Evolutionary conservation across 352 stramenopile species (phyloP), one percentile per base, ranked within the genome.

Genomic region (Phytophthora pinifolia): DNA sequence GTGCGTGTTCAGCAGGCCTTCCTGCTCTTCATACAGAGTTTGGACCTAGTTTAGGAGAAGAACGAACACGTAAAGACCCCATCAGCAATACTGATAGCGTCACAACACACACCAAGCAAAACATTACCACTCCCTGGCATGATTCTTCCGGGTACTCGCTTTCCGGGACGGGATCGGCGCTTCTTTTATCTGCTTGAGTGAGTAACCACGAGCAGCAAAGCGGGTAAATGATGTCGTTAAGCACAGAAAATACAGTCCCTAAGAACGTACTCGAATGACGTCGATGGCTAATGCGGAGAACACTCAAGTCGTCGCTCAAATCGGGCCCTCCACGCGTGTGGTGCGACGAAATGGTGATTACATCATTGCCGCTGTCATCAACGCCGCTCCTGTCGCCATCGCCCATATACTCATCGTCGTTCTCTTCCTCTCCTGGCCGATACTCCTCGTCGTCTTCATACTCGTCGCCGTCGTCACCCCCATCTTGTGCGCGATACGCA

Each of bases 11-110:
- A 99, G 69, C 30, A 99, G 65, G 8, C 83, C 76, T 61, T 99
- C 97, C 79, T 99, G 96, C 51, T 98, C 87, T 70, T 98, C 96
- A 51, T 98, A 98, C 9, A 99, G 59, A 15, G 78, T 88, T 60
- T 98, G 82, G 1, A 98, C 88, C 62, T 88, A 29, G 25, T 29
- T n/a, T n/a, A n/a, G 51, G 5, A 17, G 27, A 2, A 12, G 42
- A 36, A 9, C 15, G 27, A 9, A 35, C 12, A 48, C 14, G 29
- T 14, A 12, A 38, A 2, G 37, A 22, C 8, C 7, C 29, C 17
- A 12, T 55, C 15, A 60, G 20, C 18, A 25, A 32, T 46, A 9
- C 14, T 2, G 39, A 36, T 34, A 20, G 12, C 32, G 22, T 9
- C 44, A 33, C 4, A 33, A 46, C 6, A 35, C 9, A 25, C 4